Conservation (phyloP, 2,329 filamentous ascomycete genomes). For the Pseudogymnoascus sp. region DNA sequence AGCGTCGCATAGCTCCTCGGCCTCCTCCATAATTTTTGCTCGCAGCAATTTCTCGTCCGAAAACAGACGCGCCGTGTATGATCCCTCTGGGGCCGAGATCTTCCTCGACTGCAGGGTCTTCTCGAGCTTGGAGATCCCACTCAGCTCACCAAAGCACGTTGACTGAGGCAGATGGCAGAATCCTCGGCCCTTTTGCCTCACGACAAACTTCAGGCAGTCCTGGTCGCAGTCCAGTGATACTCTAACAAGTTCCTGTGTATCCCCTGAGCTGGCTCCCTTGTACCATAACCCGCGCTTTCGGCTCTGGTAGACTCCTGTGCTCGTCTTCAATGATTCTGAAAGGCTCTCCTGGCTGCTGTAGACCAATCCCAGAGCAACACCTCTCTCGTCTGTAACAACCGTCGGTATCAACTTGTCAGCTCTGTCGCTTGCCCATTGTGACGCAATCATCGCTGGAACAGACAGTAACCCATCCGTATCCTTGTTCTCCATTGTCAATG, state of each 20-base stretch:
- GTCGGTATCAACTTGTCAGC: slow-evolving; percentile 81
- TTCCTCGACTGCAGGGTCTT: slow-evolving; percentile 80
- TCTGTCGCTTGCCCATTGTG: slow-evolving; percentile 73
- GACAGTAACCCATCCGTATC: slow-evolving; percentile 52
- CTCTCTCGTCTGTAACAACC: slow-evolving; percentile 82
- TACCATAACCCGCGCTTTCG: slow-evolving; percentile 93
- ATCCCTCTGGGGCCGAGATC: slow-evolving; percentile 73
- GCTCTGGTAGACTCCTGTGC: slow-evolving; percentile 78
- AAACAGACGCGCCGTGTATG: slow-evolving; percentile 90
- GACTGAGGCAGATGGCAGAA: slow-evolving; percentile 94
- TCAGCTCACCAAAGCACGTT: slow-evolving; percentile 83
- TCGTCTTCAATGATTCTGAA: slow-evolving; percentile 73
- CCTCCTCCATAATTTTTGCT: slow-evolving; percentile 98
- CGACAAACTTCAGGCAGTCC: slow-evolving; percentile 84
- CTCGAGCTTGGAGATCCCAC: slow-evolving; percentile 75
- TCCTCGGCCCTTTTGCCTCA: slow-evolving; percentile 77
- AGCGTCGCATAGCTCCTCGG: slow-evolving; percentile 87
- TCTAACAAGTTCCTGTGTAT: slow-evolving; percentile 81
- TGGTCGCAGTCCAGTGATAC: slow-evolving; percentile 88
- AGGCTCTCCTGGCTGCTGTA: slow-evolving; percentile 93
- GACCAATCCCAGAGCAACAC: slow-evolving; percentile 77
- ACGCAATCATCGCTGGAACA: slow-evolving; percentile 63
- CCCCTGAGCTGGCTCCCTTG: slow-evolving; percentile 90
- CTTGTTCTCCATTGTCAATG: slow-evolving; percentile 61
- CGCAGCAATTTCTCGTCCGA: slow-evolving; percentile 81